Conservation (phyloP, 2,329 filamentous ascomycete species). For the Fusarium sp. region DNA sequence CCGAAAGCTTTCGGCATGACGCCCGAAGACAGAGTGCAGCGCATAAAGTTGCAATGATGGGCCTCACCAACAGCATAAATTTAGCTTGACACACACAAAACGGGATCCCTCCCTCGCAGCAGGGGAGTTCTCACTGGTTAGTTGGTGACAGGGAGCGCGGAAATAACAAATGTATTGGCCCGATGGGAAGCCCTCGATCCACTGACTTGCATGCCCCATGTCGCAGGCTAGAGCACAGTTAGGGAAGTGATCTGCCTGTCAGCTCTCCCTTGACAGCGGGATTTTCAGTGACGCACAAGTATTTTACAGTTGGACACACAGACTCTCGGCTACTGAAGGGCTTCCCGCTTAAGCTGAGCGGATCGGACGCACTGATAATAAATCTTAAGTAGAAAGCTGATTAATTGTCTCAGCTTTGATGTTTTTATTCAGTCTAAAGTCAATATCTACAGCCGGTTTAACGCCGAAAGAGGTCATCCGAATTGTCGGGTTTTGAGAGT, state of each 20-base stretch:
- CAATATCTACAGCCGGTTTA: not conserved
- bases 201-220: not conserved
- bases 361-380: not conserved
- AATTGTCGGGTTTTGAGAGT: not conserved
- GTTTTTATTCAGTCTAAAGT: not conserved
- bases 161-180: not conserved
- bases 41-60: not conserved
- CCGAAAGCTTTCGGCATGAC: slow-evolving; percentile 20
- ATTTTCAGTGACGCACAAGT: not conserved
- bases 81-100: not conserved
- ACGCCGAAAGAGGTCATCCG: not conserved
- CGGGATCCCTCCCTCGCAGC: not conserved
- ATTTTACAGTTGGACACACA: not conserved
- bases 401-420: not conserved
- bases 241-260: not conserved
- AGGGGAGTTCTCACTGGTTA: not conserved
- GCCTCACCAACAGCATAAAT: not conserved
- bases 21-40: not conserved
- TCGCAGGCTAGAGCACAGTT: not conserved
- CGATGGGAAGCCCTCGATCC: not conserved
- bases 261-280: not conserved
- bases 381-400: not conserved
- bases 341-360: not conserved
- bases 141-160: not conserved
- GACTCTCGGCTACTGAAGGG: not conserved